Evolutionary conservation across 2,329 filamentous ascomycete species (phyloP), one percentile per base, ranked within the genome.

Genomic region (Colletotrichum echinochloae): DNA sequence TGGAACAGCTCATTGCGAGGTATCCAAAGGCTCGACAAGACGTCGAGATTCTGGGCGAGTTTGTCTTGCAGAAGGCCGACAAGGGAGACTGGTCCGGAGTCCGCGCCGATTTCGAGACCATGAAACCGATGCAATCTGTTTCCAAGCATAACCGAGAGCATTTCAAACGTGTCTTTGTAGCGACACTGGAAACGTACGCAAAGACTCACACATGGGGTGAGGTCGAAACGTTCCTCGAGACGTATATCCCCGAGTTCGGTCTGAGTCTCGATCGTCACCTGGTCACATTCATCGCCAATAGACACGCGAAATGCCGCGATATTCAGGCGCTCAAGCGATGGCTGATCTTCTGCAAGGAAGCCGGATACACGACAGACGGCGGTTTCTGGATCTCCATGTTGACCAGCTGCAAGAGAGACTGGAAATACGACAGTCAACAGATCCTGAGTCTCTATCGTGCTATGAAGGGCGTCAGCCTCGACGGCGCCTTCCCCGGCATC

Each of bases 251-350:
- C 18, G 76, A 79, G 23, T 74, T 84, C 51, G 75, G 76, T 30
- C 74, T 85, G 9, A 76, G 77, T 5, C 71, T 84, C 49, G 78
- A 78, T 71, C 76, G 73, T 12, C 77, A 79, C 63, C 75, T 82
- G 68, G 81, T 85, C 48, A 82, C 80, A 3, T 72, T 85, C 30
- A 78, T 86, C 71, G 82, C 83, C 20, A 82, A 83, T 54, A 80
- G 80, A 63, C 85, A 84, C 72, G 83, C 78, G 16, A 76, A 78
- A 28, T 75, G 78, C 35, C 81, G 79, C 30, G 82, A 86, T 54
- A 73, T 79, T 39, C 51, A 74, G 14, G 78, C 81, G 1, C 79
- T 86, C 63, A 70, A 82, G 5, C 74, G 73, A 8, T 86, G 84
- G 84, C 74, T 86, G 23, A 71, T 74, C 39, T 80, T 81, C 68